Conservation (phyloP, 805 yeast genomes). For the Spathaspora passalidarum region DNA sequence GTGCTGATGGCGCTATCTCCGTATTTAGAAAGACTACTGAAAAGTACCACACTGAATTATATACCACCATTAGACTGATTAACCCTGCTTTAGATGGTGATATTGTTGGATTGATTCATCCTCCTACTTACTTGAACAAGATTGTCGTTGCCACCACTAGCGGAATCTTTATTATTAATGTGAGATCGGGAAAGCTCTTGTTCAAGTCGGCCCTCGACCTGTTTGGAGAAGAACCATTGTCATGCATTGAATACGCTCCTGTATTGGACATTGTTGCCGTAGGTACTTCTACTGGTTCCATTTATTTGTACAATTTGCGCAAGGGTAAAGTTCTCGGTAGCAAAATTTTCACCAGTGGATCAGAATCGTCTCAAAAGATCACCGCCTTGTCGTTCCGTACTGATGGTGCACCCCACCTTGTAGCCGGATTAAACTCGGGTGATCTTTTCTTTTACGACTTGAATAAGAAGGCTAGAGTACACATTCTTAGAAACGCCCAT, state of each 20-base stretch:
- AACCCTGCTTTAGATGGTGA: conserved; percentile 63
- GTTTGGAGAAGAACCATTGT: conserved; percentile 39
- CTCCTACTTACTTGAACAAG: conserved; percentile 91
- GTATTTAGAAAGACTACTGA: conserved; percentile 51
- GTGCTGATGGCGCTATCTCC: conserved; percentile 39
- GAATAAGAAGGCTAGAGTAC: conserved; percentile 68
- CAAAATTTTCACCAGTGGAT: conserved; percentile 48
- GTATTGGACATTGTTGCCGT: conserved; percentile 80
- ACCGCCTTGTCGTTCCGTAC: conserved; percentile 82
- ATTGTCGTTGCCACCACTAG: conserved; percentile 76
- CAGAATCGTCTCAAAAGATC: conserved; percentile 38
- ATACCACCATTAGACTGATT: conserved; percentile 56
- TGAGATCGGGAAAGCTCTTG: conserved; percentile 72
- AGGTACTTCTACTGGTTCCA: conserved; percentile 68
- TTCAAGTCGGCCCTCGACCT: conserved; percentile 47
- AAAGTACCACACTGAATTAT: conserved; percentile 58
- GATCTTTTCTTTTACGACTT: conserved; percentile 85
- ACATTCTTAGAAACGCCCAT: conserved; percentile 70
- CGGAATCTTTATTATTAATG: conserved; percentile 61
- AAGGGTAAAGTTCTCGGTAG: conserved; percentile 51
- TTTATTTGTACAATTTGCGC: conserved; percentile 63
- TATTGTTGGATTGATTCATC: conserved; percentile 69
- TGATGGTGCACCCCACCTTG: conserved; percentile 82
- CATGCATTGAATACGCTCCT: conserved; percentile 80
- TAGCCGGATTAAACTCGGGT: conserved; percentile 75